Evolutionary conservation across 148 eudicot species (phyloP), one percentile per base, ranked within the genome.

Genomic region (Polygonum maritimum): DNA sequence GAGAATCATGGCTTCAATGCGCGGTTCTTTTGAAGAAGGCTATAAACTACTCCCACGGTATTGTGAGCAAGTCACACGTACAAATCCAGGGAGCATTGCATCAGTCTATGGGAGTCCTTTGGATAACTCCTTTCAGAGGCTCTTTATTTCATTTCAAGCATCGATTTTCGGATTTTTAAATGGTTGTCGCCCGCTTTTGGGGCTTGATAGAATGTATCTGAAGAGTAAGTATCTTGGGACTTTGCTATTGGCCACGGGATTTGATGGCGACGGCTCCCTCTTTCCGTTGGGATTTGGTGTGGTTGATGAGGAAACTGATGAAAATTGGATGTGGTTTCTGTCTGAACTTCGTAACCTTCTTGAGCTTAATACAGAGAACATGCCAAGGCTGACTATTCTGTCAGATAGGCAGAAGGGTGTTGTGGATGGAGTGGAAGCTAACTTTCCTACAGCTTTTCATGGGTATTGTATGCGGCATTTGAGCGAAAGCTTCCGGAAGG

Each of bases 11-110:
- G 87, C 90, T 48, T 83, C 85, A 22, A 80, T 87, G 84, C 85
- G 85, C 48, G 90, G 90, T 11, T 87, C 90, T n/a, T 83, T 87
- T 55, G 88, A 87, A 80, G 90, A 87, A 82, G 88, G 83, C 22
- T 87, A 87, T 77, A 83, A 88, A 41, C 75, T 87, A 49, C 80
- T 87, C 48, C 90, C 88, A 16, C 83, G 79, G 9, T 87, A 87
- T 69, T 85, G 88, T 74, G 87, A 85, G 41, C 90, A 87, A 81
- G 48, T 87, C 33, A 83, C 77, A 60, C 75, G 77, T 26, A 83
- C 88, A 33, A 87, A 87, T 22, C 88, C 87, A 0, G 88, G 84
- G 11, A 87, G 90, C 79, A 87, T 87, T 54, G 90, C 90, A 4
- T 48, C 84, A 36, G 90, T 87, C 60, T 87, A 85, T 73, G 87